phyloP scores from a whole-genome alignment of 2,329 filamentous ascomycete species.

The Fusarium succisae region DNA sequence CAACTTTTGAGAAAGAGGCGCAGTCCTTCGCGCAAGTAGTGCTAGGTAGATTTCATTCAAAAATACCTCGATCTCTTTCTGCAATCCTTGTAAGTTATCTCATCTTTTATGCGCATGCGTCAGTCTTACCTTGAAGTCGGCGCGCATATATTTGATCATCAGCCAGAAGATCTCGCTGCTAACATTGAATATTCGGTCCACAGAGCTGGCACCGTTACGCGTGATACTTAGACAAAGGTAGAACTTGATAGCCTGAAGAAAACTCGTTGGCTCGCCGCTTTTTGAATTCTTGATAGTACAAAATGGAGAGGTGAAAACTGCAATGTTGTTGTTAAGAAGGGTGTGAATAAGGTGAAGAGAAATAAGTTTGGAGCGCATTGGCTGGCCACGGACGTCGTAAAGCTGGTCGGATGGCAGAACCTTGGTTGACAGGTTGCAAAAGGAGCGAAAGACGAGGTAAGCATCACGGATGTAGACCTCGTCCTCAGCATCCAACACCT shows the following conservation, averaged over 20 bases:
- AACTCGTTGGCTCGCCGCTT: conserved; percentile 86
- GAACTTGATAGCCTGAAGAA: conserved; percentile 95
- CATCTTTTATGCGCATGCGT: neutral
- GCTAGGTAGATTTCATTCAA: conserved; percentile 96
- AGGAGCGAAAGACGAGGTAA: conserved; percentile 95
- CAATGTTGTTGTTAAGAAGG: conserved; percentile 91
- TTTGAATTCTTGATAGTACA: conserved; percentile 94
- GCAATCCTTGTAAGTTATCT: conserved; percentile 41
- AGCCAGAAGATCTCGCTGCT: conserved; percentile 98
- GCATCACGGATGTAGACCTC: conserved; percentile 98
- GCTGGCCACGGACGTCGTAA: conserved; percentile 90
- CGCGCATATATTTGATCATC: conserved; percentile 92
- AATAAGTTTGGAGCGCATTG: conserved; percentile 96
- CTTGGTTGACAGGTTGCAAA: conserved; percentile 98
- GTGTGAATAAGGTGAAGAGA: conserved; percentile 96
- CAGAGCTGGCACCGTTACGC: conserved; percentile 92
- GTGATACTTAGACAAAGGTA: conserved; percentile 96
- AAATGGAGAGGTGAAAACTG: conserved; percentile 88
- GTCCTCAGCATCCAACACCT: conserved; percentile 77
- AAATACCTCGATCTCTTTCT: conserved; percentile 98
- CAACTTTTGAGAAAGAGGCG: conserved; percentile 89
- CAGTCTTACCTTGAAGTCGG: conserved; percentile 81
- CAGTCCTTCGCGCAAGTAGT: conserved; percentile 86
- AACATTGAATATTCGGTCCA: conserved; percentile 92
- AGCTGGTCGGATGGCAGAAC: conserved; percentile 88